Conservation (phyloP, 2,329 filamentous ascomycete genomes). For the Leptographium galeiforme region DNA sequence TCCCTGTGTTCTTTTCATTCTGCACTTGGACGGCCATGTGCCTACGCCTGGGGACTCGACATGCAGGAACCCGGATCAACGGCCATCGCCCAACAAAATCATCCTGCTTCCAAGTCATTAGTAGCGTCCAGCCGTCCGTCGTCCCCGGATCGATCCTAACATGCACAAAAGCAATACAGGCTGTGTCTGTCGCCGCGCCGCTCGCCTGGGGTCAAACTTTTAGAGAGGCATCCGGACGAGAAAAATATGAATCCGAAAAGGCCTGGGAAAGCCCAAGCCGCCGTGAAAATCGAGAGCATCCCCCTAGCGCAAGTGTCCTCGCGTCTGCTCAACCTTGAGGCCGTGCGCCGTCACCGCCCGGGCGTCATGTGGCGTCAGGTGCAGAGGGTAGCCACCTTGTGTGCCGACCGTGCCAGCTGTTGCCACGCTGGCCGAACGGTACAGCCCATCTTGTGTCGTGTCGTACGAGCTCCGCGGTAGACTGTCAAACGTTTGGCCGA, state of each 20-base stretch:
- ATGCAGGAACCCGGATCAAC: too few species aligned
- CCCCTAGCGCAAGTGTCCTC: neutral
- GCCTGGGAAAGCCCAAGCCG: neutral
- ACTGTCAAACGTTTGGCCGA: conserved; percentile 16
- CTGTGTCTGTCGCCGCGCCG: neutral
- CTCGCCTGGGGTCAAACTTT: neutral
- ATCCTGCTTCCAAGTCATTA: neutral
- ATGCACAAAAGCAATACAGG: neutral
- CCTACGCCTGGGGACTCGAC: too few species aligned
- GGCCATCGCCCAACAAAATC: too few species aligned
- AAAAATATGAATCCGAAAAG: neutral
- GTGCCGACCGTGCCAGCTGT: conserved; percentile 8
- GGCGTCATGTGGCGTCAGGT: conserved; percentile 10
- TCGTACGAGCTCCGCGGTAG: conserved; percentile 17
- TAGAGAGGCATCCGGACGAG: neutral
- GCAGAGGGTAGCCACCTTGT: conserved; percentile 12
- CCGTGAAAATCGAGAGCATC: neutral
- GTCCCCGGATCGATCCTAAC: neutral
- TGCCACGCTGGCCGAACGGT: conserved; percentile 13
- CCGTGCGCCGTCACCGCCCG: conserved; percentile 6
- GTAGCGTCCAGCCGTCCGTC: neutral
- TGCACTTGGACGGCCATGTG: too few species aligned
- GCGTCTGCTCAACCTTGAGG: conserved; percentile 10
- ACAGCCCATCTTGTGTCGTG: conserved; percentile 14
- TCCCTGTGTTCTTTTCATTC: too few species aligned